Evolutionary conservation across 768 basidiomycete species (phyloP), one percentile per base, ranked within the genome.

Genomic region (Russula earlei): DNA sequence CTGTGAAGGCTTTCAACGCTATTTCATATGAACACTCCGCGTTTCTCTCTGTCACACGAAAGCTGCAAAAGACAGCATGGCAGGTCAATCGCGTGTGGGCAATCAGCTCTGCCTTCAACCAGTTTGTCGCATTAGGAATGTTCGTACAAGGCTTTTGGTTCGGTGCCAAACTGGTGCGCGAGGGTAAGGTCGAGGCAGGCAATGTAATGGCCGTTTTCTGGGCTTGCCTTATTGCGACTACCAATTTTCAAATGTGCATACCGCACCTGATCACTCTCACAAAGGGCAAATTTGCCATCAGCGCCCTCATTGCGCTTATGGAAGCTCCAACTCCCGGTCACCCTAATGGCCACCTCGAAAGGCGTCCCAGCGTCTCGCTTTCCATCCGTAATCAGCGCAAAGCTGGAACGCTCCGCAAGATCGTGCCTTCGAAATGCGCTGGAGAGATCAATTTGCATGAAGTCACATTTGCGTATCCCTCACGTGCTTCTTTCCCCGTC

Each of bases 61-160:
- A 67, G 31, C 70, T 84, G 6, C 73, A 74, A 20, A 59, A 49
- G 0, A 75, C 79, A 5, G 80, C 85, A 11, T 68, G 72, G 44
- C 72, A 71, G 25, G 76, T 89, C 43, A 79, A 82, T 55, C 66
- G 74, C 22, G 75, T 94, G 4, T 98, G 93, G 92, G 90, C 85
- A 2, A 27, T 83, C 34, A 82, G 84, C 4, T 70, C 76, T 1
- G 86, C 80, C 19, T 57, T 84, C 14, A 79, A 79, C 3, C 90
- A 93, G 64, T 94, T 96, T 66, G 76, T 87, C 55, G 80, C 87
- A 64, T 84, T 93, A 77, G 79, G 80, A 25, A 94, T 96, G 83
- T 99, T 98, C 70, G 91, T 98, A 8, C 86, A 92, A 65, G 93
- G 85, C 0, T 98, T 98, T 71, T 97, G 95, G 93, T 98, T 85